Percentiles rank a stretch among this genome's conserved stretches.
phyloP scores from a whole-genome alignment of 441 rosid species.

The Populus hybrid region DNA sequence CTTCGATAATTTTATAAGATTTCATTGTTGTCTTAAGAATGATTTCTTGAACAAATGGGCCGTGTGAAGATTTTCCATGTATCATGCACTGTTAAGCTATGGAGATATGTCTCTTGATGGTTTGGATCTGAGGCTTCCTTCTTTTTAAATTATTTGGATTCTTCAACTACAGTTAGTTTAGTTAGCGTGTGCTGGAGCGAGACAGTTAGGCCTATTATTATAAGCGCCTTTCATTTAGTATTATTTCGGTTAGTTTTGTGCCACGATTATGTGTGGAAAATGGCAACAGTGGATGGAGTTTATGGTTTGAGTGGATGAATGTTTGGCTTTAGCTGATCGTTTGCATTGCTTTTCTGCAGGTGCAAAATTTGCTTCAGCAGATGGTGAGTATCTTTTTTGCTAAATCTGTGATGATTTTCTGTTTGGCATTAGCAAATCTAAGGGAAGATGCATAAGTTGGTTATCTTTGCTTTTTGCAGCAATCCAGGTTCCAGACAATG shows the following conservation, averaged over 20 bases:
- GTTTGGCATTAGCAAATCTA: slow-evolving; percentile 2
- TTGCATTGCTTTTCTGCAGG: slow-evolving; percentile 35
- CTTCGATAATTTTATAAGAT: not conserved
- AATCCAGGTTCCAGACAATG: slow-evolving; percentile 79
- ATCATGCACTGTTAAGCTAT: not conserved
- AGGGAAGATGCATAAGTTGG: slow-evolving; percentile 6
- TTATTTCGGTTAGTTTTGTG: not conserved
- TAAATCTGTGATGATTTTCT: slow-evolving; percentile 6
- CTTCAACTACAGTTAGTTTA: not conserved
- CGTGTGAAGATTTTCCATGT: not conserved
- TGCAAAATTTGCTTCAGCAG: slow-evolving; percentile 73
- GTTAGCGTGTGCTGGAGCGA: not conserved
- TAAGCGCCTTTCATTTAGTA: not conserved
- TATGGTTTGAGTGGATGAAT: slow-evolving; percentile 7
- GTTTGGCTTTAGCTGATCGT: slow-evolving; percentile 13
- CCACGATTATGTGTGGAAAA: not conserved
- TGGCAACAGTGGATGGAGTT: not conserved
- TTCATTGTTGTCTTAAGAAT: not conserved
- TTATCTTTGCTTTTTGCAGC: slow-evolving; percentile 44
- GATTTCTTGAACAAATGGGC: slow-evolving; percentile 1
- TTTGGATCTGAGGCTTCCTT: not conserved
- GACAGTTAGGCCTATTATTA: not conserved
- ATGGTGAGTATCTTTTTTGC: slow-evolving; percentile 49
- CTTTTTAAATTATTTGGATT: not conserved
- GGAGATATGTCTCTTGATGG: not conserved